Evolutionary conservation across 2,329 filamentous ascomycete species (phyloP), one percentile per base, ranked within the genome.

Genomic region (Beauveria pseudobassiana): DNA sequence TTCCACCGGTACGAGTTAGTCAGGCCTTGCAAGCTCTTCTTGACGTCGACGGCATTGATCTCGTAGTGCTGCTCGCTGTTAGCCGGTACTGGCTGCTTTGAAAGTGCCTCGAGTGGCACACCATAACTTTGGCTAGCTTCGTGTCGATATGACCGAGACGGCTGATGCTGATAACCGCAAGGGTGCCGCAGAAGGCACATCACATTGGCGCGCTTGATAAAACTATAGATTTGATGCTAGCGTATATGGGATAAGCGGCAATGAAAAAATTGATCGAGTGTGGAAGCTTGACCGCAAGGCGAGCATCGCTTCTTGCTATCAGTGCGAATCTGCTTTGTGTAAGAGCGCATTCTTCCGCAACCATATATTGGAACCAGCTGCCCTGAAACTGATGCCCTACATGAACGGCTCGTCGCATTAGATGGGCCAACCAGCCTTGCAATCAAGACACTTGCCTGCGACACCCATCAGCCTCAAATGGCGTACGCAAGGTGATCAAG

Each of bases 51-150:
- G 38, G 64, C 59, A 10, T 60, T 50, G 1, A 64, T 48, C 42
- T 63, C 61, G 58, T 65, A 64, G 9, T 63, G 59, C 62, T 65
- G 5, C 3, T 18, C 8, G 8, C 2, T 49, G 18, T 42, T 2
- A 22, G 16, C 5, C 12, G 30, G 26, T 20, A 26, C 18, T 16
- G 16, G 10, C 34, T 40, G 26, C 3, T 20, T 10, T 3, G 2
- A 38, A 45, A 20, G n/a, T 12, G 8, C 18, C 8, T 18, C 3
- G 3, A 26, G n/a, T 16, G 10, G 42, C 63, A 7, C 14, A 61
- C 51, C 64, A 64, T 63, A 20, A 58, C 63, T 40, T 65, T 65
- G n/a, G 53, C 64, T 3, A 65, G 28, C 40, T 65, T 51, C 1
- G 59, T 62, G 16, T 59, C 63, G 28, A 65, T 65, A 28, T 65